Conservation (phyloP, 2,329 filamentous ascomycete species). For the Aspergillus spinulosporus region DNA sequence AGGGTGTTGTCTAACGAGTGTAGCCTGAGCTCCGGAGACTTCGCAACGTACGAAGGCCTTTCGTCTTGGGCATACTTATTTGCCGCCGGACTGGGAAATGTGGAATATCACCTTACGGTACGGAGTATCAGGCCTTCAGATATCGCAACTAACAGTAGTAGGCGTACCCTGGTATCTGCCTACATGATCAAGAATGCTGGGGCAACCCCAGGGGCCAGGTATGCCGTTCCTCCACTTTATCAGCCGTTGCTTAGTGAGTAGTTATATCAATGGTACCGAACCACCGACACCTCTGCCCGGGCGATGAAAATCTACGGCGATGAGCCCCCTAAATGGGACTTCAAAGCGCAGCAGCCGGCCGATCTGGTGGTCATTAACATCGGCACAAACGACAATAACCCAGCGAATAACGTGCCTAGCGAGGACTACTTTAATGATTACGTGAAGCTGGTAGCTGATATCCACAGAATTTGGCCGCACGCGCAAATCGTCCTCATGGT, state of each 20-base stretch:
- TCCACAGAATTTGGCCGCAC: slow-evolving; percentile 44
- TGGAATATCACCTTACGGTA: slow-evolving; percentile 57
- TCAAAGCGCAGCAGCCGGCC: slow-evolving; percentile 29
- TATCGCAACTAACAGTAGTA: slow-evolving; percentile 11
- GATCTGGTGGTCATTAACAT: slow-evolving; percentile 50
- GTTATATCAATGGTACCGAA: slow-evolving; percentile 59
- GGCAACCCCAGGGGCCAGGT: slow-evolving; percentile 52
- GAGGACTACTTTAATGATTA: slow-evolving; percentile 42
- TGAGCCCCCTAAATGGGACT: slow-evolving; percentile 31
- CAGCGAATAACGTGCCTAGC: slow-evolving; percentile 42
- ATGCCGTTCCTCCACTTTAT: neutral
- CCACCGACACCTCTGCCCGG: slow-evolving; percentile 54
- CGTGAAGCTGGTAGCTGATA: slow-evolving; percentile 43
- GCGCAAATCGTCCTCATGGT: slow-evolving; percentile 46
- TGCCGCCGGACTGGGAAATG: slow-evolving; percentile 58
- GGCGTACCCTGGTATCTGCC: slow-evolving; percentile 59
- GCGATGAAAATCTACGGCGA: slow-evolving; percentile 45
- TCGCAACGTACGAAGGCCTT: slow-evolving; percentile 58
- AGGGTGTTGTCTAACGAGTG: slow-evolving; percentile 42
- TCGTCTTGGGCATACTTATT: slow-evolving; percentile 59
- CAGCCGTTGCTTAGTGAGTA: slow-evolving; percentile 3
- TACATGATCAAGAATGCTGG: slow-evolving; percentile 57
- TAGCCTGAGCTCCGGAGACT: slow-evolving; percentile 54
- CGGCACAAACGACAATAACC: slow-evolving; percentile 49
- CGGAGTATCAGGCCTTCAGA: neutral